These are phyloP conservation scores for Hypoxylon crocopeplum DNA, from an alignment of 495 filamentous ascomycete genomes.

Conservation along the genomic window DNA sequence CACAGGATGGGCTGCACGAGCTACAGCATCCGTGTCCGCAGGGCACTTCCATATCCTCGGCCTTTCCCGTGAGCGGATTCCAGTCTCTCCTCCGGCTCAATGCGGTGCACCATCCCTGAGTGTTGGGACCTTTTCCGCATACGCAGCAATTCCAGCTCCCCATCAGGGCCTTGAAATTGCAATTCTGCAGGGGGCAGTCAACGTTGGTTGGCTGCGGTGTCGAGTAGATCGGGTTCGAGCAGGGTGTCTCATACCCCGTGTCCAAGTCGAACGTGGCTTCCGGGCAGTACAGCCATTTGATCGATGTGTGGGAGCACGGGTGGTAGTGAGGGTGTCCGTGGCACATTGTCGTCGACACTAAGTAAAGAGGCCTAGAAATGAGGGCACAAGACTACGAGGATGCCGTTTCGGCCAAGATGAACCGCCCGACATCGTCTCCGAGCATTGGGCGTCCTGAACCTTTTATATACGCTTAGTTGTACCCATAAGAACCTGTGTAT, in stretches of 20 bases:
- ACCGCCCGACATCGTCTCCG: neutral
- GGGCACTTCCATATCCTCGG: conserved; percentile 45
- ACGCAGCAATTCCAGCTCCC: conserved; percentile 53
- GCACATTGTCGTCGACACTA: conserved; percentile 44
- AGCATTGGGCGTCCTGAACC: conserved; percentile 21
- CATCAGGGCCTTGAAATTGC: conserved; percentile 47
- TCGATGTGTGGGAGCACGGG: conserved; percentile 50
- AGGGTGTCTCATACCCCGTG: conserved; percentile 51
- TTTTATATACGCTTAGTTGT: conserved; percentile 30
- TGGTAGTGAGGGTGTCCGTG: conserved; percentile 53
- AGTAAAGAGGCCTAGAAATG: neutral
- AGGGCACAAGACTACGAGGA: conserved; percentile 9
- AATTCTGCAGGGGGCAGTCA: conserved; percentile 49
- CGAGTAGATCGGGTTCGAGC: conserved; percentile 48
- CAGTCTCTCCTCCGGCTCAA: conserved; percentile 39
- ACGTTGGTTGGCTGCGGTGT: conserved; percentile 45
- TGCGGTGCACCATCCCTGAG: conserved; percentile 49
- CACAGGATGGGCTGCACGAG: conserved; percentile 46
- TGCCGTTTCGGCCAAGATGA: conserved; percentile 10
- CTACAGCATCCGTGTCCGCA: conserved; percentile 54
- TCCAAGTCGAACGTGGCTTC: conserved; percentile 49
- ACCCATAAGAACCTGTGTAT: conserved; percentile 20
- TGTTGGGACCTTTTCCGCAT: conserved; percentile 48
- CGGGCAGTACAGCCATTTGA: conserved; percentile 54
- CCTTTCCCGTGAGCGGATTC: conserved; percentile 43